Evolutionary conservation across 2,329 filamentous ascomycete species (phyloP), one percentile per base, ranked within the genome.

Genomic region (Neobulgaria alba): DNA sequence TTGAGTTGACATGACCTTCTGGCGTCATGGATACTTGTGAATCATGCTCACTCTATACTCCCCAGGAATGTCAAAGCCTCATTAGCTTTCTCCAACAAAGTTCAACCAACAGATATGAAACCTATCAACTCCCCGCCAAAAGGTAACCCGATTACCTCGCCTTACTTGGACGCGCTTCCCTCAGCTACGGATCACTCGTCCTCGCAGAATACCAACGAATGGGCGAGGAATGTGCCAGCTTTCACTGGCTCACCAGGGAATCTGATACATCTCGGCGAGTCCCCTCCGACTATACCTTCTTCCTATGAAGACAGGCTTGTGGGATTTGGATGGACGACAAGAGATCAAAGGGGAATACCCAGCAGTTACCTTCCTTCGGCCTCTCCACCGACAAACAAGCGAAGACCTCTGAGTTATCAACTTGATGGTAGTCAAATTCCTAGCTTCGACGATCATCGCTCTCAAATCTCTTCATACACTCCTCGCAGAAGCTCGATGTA

Each of bases 331-430:
- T 60, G 56, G 55, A 52, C 45, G 18, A 49, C 48, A 40, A 47
- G 51, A 51, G 58, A 60, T 36, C 56, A 56, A 46, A 52, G 53
- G 38, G 45, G 43, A 17, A 47, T 47, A 15, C 44, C 49, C 7
- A 52, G 48, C 38, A 46, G 48, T 7, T 43, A 55, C 38, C 33
- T 48, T 34, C 39, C 56, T 18, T 57, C 55, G 23, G 51, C 56
- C n/a, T 61, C 57, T 15, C 55, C 58, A 8, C 58, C 57, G 7
- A 53, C 45, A 55, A 61, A 10, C 54, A 61, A 12, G 55, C 60
- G 57, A 38, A 66, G 71, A 18, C 71, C 72, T 4, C 56, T 75
- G 45, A 77, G 73, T 57, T 75, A 69, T 52, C 73, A 78, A 34
- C 44, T 57, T 26, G 57, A 59, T 36, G 49, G 51, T 5, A 49